These are phyloP conservation scores for Kregervanrija pseudodelftensis DNA, from an alignment of 805 yeast species.

Conservation along the genomic window DNA sequence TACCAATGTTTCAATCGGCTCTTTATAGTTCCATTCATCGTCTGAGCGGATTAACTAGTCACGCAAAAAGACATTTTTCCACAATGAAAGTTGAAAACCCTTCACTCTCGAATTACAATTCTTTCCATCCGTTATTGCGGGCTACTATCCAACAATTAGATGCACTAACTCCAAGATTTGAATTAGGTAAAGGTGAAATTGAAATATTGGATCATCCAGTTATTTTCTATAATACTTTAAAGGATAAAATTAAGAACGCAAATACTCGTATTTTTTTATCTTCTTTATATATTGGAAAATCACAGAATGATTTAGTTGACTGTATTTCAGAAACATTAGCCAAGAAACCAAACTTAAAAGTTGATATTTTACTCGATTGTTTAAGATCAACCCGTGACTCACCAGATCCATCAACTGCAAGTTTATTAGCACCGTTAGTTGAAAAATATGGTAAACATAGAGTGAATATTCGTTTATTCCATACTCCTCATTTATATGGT, in stretches of 20 bases:
- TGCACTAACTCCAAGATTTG: conserved; percentile 61
- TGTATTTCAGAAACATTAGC: conserved; percentile 55
- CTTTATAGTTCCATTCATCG: conserved; percentile 4
- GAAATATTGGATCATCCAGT: conserved; percentile 58
- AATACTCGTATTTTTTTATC: conserved; percentile 68
- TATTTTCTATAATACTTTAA: conserved; percentile 64
- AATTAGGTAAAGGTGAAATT: conserved; percentile 47
- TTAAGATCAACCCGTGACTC: conserved; percentile 90
- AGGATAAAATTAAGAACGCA: conserved; percentile 55
- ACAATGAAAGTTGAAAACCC: conserved; percentile 22
- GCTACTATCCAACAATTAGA: conserved; percentile 44
- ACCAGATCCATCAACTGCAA: conserved; percentile 72
- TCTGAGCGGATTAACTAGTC: conserved; percentile 12
- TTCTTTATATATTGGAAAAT: conserved; percentile 78
- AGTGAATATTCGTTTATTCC: conserved; percentile 78
- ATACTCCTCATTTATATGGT: conserved; percentile 80
- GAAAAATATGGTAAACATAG: conserved; percentile 55
- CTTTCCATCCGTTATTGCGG: conserved; percentile 22
- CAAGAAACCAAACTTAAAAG: conserved; percentile 52
- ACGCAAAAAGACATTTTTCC: conserved; percentile 16
- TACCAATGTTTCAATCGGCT: conserved; percentile 2
- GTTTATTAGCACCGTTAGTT: conserved; percentile 59
- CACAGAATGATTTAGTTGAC: conserved; percentile 67
- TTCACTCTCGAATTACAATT: conserved; percentile 16
- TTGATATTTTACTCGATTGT: conserved; percentile 77